phyloP scores from a whole-genome alignment of 75 land plant species.

The Azolla pinnata region DNA sequence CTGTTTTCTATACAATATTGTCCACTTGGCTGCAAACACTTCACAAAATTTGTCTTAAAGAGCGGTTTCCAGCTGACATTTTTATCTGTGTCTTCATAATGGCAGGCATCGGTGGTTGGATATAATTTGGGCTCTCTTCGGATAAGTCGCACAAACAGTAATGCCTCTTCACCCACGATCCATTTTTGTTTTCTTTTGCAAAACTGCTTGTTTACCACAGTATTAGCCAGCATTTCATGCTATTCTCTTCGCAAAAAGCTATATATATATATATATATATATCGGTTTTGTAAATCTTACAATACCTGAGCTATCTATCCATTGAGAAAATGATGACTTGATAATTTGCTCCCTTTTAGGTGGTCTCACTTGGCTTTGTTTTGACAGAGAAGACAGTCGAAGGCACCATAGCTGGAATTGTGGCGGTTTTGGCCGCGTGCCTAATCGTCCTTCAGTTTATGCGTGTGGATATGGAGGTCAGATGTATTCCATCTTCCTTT shows the following conservation, averaged over 20 bases:
- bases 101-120: conserved; percentile 24
- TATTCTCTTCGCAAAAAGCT: no score
- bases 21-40: no score
- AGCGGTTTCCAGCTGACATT: no score
- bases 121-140: conserved; percentile 28
- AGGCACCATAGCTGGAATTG: conserved; percentile 90
- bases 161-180: background rate
- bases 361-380: conserved; percentile 1
- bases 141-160: conserved; percentile 17
- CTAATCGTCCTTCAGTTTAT: conserved; percentile 22
- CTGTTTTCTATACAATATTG: no score
- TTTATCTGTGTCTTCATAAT: conserved; percentile 1
- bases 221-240: no score
- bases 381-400: conserved; percentile 78
- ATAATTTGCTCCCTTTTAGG: no score
- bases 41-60: no score
- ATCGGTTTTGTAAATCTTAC: no score
- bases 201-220: background rate
- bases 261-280: background rate
- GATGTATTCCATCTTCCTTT: no score
- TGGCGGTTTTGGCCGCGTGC: conserved; percentile 61
- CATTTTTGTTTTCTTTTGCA: background rate
- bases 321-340: background rate
- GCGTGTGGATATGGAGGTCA: background rate
- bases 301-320: no score